These are phyloP conservation scores for Clohesyomyces aquaticus DNA, from an alignment of 495 filamentous ascomycete genomes.

Conservation along the genomic window DNA sequence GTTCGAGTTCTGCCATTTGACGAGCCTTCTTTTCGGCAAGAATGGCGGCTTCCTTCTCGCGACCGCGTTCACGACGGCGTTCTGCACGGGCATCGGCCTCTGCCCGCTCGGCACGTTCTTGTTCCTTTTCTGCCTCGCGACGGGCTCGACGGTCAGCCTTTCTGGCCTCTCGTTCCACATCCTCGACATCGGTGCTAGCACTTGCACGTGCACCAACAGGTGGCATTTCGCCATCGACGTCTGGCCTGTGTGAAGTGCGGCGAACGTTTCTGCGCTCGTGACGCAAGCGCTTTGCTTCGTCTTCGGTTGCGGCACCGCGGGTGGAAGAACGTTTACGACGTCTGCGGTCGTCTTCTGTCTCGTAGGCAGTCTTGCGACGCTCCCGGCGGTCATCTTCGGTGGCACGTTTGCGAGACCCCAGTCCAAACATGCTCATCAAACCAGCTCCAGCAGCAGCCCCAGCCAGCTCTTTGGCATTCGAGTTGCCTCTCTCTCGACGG, in stretches of 20 bases:
- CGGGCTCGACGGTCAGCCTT: constrained; percentile 37
- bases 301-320: constrained; percentile 35
- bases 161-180: constrained; percentile 38
- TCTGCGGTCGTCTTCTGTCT: constrained; percentile 38
- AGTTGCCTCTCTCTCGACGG: constrained; percentile 31
- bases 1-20: constrained; percentile 35
- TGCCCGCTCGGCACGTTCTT: constrained; percentile 26
- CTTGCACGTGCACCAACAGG: constrained; percentile 14
- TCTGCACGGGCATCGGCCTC: constrained; percentile 34
- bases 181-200: constrained; percentile 34
- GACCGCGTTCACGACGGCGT: constrained; percentile 34
- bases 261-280: constrained; percentile 36
- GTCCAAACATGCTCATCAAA: constrained; percentile 42
- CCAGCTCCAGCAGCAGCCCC: constrained; percentile 26
- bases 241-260: constrained; percentile 20
- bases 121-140: constrained; percentile 35
- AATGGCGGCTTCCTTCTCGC: constrained; percentile 30
- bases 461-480: constrained; percentile 28
- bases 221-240: constrained; percentile 19
- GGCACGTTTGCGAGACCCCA: constrained; percentile 36
- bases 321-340: constrained; percentile 40
- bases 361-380: constrained; percentile 36
- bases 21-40: constrained; percentile 39
- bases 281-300: constrained; percentile 39
- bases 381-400: constrained; percentile 29